A percentile compares a stretch with the other conserved stretches of the same genome.
phyloP scores from a whole-genome alignment of 2,329 filamentous ascomycete species.

The Arthrobotrys megalospora region DNA sequence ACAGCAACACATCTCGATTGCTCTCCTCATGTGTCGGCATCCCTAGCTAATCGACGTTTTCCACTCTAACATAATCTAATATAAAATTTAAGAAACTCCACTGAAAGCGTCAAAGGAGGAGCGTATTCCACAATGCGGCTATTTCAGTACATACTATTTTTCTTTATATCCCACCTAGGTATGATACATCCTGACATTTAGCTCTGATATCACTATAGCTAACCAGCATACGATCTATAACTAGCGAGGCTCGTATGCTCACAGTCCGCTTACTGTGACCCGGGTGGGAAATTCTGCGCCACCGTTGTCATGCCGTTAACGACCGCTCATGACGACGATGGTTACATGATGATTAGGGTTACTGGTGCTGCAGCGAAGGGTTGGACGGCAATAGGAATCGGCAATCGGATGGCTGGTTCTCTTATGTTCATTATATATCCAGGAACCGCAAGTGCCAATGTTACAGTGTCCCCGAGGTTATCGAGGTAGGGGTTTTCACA shows the following conservation, averaged over 20 bases:
- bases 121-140: constrained; percentile 23
- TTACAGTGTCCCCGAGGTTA: constrained; percentile 63
- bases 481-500: constrained; percentile 26
- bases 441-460: constrained; percentile 66
- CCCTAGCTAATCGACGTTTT: neutral
- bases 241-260: constrained; percentile 42
- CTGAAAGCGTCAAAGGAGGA: neutral
- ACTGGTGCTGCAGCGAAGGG: constrained; percentile 62
- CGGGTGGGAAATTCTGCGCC: constrained; percentile 46
- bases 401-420: constrained; percentile 68
- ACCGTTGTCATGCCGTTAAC: constrained; percentile 52
- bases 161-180: constrained; percentile 45
- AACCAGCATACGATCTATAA: neutral
- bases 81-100: neutral
- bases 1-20: neutral
- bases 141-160: constrained; percentile 41
- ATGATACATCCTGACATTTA: neutral
- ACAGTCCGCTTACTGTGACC: constrained; percentile 56
- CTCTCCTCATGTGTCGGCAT: constrained; percentile 16
- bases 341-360: constrained; percentile 62
- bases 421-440: constrained; percentile 70
- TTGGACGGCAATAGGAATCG: constrained; percentile 70
- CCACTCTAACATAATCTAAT: constrained; percentile 1
- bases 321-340: constrained; percentile 43
- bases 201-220: neutral